These are phyloP conservation scores for Cordyceps militaris DNA, from an alignment of 2,329 filamentous ascomycete genomes.

Conservation along the genomic window DNA sequence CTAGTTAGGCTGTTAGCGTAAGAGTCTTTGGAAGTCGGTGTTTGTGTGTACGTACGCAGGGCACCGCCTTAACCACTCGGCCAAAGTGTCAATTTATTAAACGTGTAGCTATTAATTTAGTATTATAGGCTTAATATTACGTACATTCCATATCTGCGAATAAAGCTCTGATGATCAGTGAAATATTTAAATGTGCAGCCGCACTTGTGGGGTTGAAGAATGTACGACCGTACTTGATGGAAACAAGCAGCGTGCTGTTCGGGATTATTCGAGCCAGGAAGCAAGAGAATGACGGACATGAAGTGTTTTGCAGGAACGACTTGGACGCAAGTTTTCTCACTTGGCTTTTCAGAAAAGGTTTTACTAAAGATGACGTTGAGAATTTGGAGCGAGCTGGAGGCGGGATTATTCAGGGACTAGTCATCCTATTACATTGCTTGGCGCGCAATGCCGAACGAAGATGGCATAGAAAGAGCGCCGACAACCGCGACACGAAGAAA, in stretches of 20 bases:
- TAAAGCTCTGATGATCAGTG: neutral
- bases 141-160: neutral
- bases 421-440: too few species aligned
- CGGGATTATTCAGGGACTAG: neutral
- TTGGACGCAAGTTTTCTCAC: neutral
- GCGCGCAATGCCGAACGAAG: too few species aligned
- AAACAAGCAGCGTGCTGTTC: neutral
- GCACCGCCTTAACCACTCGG: constrained; percentile 3
- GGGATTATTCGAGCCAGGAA: neutral
- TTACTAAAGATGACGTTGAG: neutral
- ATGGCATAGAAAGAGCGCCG: too few species aligned
- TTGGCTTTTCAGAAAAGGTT: neutral
- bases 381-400: neutral
- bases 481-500: too few species aligned
- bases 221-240: neutral
- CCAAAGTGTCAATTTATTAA: neutral
- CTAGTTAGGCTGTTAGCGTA: neutral
- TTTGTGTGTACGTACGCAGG: neutral
- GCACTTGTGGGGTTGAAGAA: neutral
- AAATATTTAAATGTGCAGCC: neutral
- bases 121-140: neutral
- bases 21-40: neutral
- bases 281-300: neutral
- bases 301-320: neutral
- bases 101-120: neutral